Evolutionary conservation across 768 basidiomycete species (phyloP).

Genomic region (Mycena haematopus): DNA sequence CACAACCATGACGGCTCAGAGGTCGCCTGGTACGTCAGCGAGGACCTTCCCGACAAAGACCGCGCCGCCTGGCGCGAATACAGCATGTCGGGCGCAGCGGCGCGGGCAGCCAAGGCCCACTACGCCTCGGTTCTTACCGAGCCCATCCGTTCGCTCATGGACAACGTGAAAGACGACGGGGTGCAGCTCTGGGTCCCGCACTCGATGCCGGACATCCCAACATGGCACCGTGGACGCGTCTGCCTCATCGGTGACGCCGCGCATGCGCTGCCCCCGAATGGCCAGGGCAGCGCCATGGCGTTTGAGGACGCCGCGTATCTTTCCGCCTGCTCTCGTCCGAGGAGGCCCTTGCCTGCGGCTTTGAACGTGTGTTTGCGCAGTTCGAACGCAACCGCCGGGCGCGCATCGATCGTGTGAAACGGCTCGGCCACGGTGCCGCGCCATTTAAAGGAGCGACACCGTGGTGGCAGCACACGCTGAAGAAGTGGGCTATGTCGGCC

Average conservation of each 20-base stretch:
- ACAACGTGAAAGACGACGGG: neutral
- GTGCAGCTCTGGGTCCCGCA: neutral
- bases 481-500: neutral
- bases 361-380: neutral
- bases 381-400: neutral
- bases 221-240: neutral
- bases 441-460: neutral
- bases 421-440: neutral
- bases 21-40: neutral
- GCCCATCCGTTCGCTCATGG: neutral
- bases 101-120: neutral
- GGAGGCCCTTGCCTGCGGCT: neutral
- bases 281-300: conserved; percentile 3
- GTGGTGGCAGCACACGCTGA: neutral
- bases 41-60: neutral
- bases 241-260: neutral
- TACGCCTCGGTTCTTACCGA: neutral
- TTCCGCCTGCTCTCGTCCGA: neutral
- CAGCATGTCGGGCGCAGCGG: neutral
- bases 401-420: neutral
- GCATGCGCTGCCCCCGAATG: neutral
- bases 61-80: neutral
- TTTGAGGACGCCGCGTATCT: neutral
- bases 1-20: neutral
- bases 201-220: neutral